A percentile compares a stretch with the other conserved stretches of the same genome.
Conservation (phyloP, 371 early-diverging fungal species). For the Mortierella sp. region DNA sequence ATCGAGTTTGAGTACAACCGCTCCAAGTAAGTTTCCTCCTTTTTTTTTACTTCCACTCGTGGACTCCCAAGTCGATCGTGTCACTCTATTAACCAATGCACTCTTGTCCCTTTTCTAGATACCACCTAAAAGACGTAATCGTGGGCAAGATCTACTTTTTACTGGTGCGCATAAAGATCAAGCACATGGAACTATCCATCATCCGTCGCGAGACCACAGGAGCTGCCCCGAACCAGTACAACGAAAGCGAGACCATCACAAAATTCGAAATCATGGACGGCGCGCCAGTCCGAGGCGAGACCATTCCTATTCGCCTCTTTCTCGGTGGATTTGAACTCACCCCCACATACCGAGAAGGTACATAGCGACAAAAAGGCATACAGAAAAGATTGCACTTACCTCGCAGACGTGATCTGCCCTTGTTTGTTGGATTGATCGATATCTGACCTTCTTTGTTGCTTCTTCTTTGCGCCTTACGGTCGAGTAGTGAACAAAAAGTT, state of each 20-base stretch:
- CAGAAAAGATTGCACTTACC: neutral
- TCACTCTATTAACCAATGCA: neutral
- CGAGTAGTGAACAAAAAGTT: conserved; percentile 95
- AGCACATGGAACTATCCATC: conserved; percentile 98
- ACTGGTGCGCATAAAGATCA: conserved; percentile 98
- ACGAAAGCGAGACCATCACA: conserved; percentile 98
- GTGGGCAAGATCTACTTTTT: conserved; percentile 99
- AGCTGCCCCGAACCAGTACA: conserved; percentile 96
- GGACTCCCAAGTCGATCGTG: neutral
- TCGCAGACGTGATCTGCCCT: conserved; percentile 24
- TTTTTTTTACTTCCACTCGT: conserved; percentile 59
- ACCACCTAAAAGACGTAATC: conserved; percentile 97
- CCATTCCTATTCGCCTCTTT: conserved; percentile 97
- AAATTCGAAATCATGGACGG: conserved; percentile 99
- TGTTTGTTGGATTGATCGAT: neutral
- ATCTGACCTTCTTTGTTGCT: neutral
- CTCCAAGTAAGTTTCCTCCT: conserved; percentile 49
- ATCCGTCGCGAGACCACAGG: conserved; percentile 98
- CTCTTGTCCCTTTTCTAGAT: conserved; percentile 54
- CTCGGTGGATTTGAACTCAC: conserved; percentile 97
- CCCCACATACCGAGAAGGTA: conserved; percentile 79
- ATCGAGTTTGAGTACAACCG: conserved; percentile 93
- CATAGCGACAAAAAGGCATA: neutral
- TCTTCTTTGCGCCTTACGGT: neutral
- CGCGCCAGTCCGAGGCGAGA: conserved; percentile 97